These are phyloP conservation scores for Xylariaceae sp. DNA, from an alignment of 2,329 filamentous ascomycete genomes.

Conservation along the genomic window DNA sequence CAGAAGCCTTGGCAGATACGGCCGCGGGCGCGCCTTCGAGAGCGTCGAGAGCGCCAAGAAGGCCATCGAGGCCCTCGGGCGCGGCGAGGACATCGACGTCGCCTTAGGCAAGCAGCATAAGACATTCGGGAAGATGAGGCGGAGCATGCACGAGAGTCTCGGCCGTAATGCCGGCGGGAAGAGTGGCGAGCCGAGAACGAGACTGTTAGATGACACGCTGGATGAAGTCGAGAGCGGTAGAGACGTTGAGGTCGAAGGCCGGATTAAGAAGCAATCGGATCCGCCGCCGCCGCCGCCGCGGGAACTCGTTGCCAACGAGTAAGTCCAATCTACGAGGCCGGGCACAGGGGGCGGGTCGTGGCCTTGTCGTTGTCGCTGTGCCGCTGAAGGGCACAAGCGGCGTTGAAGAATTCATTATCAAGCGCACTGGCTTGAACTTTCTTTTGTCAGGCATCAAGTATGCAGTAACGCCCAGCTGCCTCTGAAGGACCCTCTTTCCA, in stretches of 20 bases:
- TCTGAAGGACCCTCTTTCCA: no score
- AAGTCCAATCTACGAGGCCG: background rate
- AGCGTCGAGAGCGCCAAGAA: constrained; percentile 50
- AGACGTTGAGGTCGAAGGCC: background rate
- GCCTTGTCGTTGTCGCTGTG: no score
- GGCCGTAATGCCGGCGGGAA: background rate
- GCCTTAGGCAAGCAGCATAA: constrained; percentile 25
- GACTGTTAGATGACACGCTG: background rate
- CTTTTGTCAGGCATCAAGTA: no score
- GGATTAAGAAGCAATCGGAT: background rate
- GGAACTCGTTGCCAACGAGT: background rate
- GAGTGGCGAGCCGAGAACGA: background rate
- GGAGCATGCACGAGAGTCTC: background rate
- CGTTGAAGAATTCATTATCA: no score
- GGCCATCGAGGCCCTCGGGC: constrained; percentile 48
- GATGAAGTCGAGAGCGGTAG: background rate
- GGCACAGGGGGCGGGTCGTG: no score
- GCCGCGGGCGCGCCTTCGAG: constrained; percentile 51
- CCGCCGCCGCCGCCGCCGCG: no score
- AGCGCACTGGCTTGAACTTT: no score
- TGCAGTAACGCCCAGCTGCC: no score
- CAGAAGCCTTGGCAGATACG: constrained; percentile 41
- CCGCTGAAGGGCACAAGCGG: no score
- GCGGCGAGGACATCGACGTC: constrained; percentile 45
- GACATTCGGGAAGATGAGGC: background rate